These are phyloP conservation scores for Geopyxis carbonaria DNA, from an alignment of 495 filamentous ascomycete genomes.

Conservation along the genomic window DNA sequence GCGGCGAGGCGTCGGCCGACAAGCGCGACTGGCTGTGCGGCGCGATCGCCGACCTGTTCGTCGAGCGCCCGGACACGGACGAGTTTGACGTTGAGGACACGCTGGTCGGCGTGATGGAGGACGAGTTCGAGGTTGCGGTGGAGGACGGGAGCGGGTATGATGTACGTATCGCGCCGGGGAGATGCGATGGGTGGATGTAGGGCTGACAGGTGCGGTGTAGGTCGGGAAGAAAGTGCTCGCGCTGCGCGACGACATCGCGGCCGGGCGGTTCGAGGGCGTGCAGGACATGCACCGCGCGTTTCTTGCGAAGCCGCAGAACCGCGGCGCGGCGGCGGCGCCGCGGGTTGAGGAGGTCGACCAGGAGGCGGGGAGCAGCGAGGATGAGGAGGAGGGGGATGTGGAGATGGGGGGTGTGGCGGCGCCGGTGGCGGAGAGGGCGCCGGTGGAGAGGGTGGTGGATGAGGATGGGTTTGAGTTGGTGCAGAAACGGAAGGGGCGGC, in stretches of 20 bases:
- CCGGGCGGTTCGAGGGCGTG: conserved; percentile 50
- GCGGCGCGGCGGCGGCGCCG: conserved; percentile 35
- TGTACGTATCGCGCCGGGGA: conserved; percentile 4
- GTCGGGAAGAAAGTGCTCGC: conserved; percentile 57
- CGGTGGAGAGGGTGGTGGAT: conserved; percentile 59
- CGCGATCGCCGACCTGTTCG: conserved; percentile 66
- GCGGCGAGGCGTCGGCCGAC: conserved; percentile 63
- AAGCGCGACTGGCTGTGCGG: conserved; percentile 96
- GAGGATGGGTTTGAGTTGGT: conserved; percentile 61
- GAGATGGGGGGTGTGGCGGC: conserved; percentile 62
- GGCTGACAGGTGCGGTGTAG: conserved; percentile 4
- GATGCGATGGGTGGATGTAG: neutral
- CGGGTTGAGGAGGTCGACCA: conserved; percentile 33
- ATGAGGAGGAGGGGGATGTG: conserved; percentile 43
- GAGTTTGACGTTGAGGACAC: conserved; percentile 67
- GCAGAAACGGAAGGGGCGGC: conserved; percentile 22
- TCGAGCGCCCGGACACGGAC: conserved; percentile 54
- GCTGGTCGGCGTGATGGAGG: conserved; percentile 74
- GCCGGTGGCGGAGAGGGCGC: conserved; percentile 42
- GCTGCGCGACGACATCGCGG: conserved; percentile 40
- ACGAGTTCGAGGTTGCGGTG: conserved; percentile 82
- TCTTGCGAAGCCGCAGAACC: conserved; percentile 38
- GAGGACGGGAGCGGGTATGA: conserved; percentile 72
- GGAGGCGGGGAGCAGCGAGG: conserved; percentile 32
- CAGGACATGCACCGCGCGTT: conserved; percentile 50